phyloP scores from a whole-genome alignment of 192 early-diverging fungal genomes.

The Dimargaris cristalligena region DNA sequence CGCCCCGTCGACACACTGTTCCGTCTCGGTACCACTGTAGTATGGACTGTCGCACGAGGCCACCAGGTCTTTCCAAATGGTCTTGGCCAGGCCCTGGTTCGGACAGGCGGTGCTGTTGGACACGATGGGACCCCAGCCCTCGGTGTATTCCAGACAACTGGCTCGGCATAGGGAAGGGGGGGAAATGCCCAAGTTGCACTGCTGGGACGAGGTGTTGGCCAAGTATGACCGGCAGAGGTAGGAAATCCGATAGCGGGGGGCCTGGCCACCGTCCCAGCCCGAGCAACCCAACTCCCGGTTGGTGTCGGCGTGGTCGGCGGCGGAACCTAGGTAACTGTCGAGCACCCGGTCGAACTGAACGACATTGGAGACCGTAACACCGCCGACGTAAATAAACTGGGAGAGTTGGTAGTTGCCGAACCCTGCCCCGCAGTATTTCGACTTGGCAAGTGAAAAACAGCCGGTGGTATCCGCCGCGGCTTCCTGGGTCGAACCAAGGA shows the following conservation, averaged over 20 bases:
- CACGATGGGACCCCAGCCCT: conserved; percentile 6
- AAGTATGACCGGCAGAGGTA: conserved; percentile 24
- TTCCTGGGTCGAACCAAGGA: not conserved
- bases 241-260: conserved; percentile 19
- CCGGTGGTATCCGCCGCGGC: not conserved
- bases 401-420: conserved; percentile 19
- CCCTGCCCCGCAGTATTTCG: conserved; percentile 18
- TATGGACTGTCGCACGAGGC: not conserved
- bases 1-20: conserved; percentile 5
- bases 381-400: conserved; percentile 13
- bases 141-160: not conserved
- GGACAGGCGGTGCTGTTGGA: not conserved
- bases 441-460: conserved; percentile 19
- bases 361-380: conserved; percentile 14
- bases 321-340: conserved; percentile 20
- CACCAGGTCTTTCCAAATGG: not conserved
- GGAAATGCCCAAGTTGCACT: conserved; percentile 13
- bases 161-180: conserved; percentile 11
- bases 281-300: conserved; percentile 22
- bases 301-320: conserved; percentile 14
- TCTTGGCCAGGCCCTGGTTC: not conserved
- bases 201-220: conserved; percentile 15
- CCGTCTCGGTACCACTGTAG: not conserved
- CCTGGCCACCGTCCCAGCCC: conserved; percentile 15
- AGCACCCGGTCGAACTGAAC: conserved; percentile 18